Percentiles rank a stretch among this genome's conserved stretches.
Conservation (phyloP, 192 early-diverging fungal species). For the Entophlyctis luteolus region DNA sequence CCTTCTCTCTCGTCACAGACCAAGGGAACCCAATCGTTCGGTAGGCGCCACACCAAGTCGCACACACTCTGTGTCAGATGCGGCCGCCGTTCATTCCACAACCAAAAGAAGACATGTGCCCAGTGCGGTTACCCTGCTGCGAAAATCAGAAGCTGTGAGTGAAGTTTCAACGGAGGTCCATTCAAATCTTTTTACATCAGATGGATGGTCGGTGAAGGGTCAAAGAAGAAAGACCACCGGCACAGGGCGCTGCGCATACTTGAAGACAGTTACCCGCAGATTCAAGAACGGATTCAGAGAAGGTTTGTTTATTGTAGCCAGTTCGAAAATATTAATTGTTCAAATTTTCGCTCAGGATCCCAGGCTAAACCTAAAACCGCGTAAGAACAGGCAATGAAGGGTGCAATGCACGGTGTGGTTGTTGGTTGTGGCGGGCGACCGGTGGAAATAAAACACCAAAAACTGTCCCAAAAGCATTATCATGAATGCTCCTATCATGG, state of each 20-base stretch:
- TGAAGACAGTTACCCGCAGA: constrained; percentile 85
- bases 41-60: constrained; percentile 99
- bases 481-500: not conserved
- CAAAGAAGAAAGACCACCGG: constrained; percentile 99
- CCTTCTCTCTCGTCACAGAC: too few relatives aligned
- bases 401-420: too few relatives aligned
- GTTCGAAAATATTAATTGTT: too few relatives aligned
- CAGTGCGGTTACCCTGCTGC: constrained; percentile 98
- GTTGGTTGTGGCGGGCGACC: too few relatives aligned
- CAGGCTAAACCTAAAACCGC: constrained; percentile 22
- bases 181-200: too few relatives aligned
- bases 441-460: not conserved
- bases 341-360: too few relatives aligned
- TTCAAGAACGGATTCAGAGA: constrained; percentile 99
- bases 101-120: constrained; percentile 99
- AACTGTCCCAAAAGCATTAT: not conserved
- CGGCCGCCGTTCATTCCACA: constrained; percentile 96
- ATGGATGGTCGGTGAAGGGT: constrained; percentile 95
- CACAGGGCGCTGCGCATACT: constrained; percentile 95
- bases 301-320: too few relatives aligned
- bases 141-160: constrained; percentile 89
- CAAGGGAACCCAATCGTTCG: constrained; percentile 98
- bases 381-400: too few relatives aligned
- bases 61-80: constrained; percentile 98
- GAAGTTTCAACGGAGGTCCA: too few relatives aligned